phyloP scores from a whole-genome alignment of 2,329 filamentous ascomycete species.

The Talaromyces piceae region DNA sequence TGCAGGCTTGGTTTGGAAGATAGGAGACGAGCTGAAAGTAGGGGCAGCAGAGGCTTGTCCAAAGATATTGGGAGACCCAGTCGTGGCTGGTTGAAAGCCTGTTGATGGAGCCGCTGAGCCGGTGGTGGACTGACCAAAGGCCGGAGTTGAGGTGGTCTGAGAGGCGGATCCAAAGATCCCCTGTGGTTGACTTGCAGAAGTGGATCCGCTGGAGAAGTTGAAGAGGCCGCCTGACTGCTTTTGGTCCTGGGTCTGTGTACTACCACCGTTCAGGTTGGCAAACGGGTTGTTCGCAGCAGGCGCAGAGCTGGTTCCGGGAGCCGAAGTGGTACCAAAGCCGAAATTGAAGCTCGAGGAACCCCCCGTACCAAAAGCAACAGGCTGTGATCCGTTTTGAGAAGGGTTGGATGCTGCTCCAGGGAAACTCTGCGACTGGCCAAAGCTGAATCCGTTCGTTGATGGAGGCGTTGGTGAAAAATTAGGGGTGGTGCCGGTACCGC shows the following conservation, averaged over 20 bases:
- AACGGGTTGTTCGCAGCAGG: slow-evolving; percentile 29
- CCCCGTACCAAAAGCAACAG: slow-evolving; percentile 25
- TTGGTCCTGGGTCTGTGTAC: slow-evolving; percentile 6
- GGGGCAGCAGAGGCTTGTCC: slow-evolving; percentile 9
- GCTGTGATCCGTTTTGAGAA: slow-evolving; percentile 20
- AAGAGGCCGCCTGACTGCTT: slow-evolving; percentile 18
- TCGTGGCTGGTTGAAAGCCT: slow-evolving; percentile 11
- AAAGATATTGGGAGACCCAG: slow-evolving; percentile 17
- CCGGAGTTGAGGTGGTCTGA: background rate
- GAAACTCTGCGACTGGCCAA: slow-evolving; percentile 32
- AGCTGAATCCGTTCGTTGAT: slow-evolving; percentile 25
- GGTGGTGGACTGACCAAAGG: slow-evolving; percentile 7
- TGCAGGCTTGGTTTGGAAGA: slow-evolving; percentile 3
- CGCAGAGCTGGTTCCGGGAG: slow-evolving; percentile 16
- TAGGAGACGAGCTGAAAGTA: background rate
- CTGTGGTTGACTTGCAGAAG: background rate
- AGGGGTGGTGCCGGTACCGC: slow-evolving; percentile 20
- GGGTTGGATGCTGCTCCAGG: slow-evolving; percentile 19
- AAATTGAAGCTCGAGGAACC: slow-evolving; percentile 22
- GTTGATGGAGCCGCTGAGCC: background rate
- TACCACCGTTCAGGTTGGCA: slow-evolving; percentile 19
- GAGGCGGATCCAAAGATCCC: background rate
- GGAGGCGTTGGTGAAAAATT: slow-evolving; percentile 15
- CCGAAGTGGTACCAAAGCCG: slow-evolving; percentile 19
- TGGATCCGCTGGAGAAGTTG: background rate